These are phyloP conservation scores for Toxicodendron radicans DNA, from an alignment of 345 rosid genomes.

Conservation along the genomic window DNA sequence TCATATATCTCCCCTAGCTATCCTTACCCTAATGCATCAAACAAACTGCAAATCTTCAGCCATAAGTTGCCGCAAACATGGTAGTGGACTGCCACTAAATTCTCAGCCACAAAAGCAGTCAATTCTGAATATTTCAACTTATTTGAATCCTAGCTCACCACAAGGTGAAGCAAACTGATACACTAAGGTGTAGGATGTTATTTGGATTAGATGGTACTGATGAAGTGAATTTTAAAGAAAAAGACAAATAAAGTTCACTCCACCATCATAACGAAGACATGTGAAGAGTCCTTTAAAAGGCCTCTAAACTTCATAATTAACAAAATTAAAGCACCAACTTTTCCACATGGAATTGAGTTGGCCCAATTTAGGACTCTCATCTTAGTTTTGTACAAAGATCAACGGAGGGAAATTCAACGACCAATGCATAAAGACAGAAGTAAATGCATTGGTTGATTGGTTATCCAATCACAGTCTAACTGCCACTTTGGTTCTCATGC, in stretches of 20 bases:
- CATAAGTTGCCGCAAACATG: neutral
- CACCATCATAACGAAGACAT: neutral
- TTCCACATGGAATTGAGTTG: neutral
- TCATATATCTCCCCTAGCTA: neutral
- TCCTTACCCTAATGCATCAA: neutral
- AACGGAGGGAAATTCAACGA: neutral
- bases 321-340: neutral
- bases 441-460: neutral
- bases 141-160: neutral
- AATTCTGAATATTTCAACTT: neutral
- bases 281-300: neutral
- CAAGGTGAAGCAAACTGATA: neutral
- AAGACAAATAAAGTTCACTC: neutral
- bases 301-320: neutral
- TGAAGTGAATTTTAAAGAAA: neutral
- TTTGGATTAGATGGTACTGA: neutral
- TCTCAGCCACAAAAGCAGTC: neutral
- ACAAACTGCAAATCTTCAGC: neutral
- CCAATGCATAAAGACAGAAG: neutral
- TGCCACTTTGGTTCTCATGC: neutral
- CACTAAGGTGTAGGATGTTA: no score
- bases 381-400: neutral
- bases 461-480: neutral
- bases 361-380: neutral
- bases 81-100: neutral